Evolutionary conservation across 768 basidiomycete genomes (phyloP).

Genomic region (Russula ochroleuca): DNA sequence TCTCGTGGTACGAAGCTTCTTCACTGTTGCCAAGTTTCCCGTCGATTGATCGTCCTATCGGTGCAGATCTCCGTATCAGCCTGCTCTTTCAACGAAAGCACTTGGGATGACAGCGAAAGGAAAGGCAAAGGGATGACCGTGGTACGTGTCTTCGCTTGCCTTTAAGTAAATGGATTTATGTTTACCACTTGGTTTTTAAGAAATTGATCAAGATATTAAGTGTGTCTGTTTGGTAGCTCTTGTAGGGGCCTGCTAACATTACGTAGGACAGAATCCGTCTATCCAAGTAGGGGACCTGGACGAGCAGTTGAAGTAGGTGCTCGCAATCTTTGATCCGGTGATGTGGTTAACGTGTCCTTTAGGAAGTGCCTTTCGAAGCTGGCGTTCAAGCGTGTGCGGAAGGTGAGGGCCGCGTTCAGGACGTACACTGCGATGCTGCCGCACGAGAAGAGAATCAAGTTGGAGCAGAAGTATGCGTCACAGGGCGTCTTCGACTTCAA

Average conservation of each 20-base stretch:
- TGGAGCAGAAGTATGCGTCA: neutral
- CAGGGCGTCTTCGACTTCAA: conserved; percentile 2
- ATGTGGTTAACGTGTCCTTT: neutral
- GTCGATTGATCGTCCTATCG: neutral
- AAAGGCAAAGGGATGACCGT: conserved; percentile 19
- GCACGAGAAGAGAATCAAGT: neutral
- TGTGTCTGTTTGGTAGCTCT: neutral
- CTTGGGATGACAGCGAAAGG: conserved; percentile 18
- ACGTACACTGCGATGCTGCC: neutral
- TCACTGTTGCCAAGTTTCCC: neutral
- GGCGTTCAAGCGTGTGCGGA: conserved; percentile 9
- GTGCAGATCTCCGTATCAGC: conserved; percentile 23
- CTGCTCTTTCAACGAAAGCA: conserved; percentile 6
- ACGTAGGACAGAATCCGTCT: conserved; percentile 6
- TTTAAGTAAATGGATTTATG: neutral
- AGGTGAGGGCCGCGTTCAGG: neutral
- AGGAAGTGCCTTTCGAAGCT: conserved; percentile 4
- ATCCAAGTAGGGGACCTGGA: conserved; percentile 7
- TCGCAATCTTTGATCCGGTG: neutral
- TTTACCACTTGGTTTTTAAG: neutral
- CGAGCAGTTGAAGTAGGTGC: conserved; percentile 10
- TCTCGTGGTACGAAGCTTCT: conserved; percentile 3
- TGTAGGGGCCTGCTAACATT: neutral
- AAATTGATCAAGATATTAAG: conserved; percentile 15
- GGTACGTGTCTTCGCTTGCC: conserved; percentile 4